Conservation (phyloP, 78 protist species). For the Creolimax fragrantissima region DNA sequence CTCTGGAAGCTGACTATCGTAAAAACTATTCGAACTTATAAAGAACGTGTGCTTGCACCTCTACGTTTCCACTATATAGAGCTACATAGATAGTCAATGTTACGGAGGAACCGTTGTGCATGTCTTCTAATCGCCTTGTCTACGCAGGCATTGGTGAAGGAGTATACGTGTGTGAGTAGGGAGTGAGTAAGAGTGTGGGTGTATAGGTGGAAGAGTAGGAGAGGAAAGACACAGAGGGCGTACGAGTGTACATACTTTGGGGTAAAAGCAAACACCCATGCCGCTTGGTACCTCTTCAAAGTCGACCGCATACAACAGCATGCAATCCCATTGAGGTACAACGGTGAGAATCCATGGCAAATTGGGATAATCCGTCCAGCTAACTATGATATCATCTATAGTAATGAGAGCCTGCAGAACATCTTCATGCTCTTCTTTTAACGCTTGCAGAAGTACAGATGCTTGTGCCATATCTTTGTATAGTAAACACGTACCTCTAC, state of each 20-base stretch:
- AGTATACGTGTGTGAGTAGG: too few relatives aligned
- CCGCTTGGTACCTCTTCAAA: neutral
- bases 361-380: neutral
- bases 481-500: neutral
- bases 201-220: too few relatives aligned
- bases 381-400: neutral
- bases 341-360: neutral
- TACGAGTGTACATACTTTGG: neutral
- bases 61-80: too few relatives aligned
- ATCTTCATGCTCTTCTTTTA: neutral
- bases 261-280: neutral
- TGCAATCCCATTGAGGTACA: neutral
- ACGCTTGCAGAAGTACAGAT: neutral
- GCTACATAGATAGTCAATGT: too few relatives aligned
- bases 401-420: neutral
- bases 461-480: neutral
- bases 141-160: too few relatives aligned
- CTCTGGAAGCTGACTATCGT: too few relatives aligned
- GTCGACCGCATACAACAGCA: neutral
- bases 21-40: too few relatives aligned
- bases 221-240: too few relatives aligned
- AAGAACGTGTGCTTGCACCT: too few relatives aligned
- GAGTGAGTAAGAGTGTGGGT: too few relatives aligned
- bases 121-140: too few relatives aligned
- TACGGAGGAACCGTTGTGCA: too few relatives aligned